Base-by-base conservation (phyloP, 78 protist species). In the Dictyostelium capitatum region DNA sequence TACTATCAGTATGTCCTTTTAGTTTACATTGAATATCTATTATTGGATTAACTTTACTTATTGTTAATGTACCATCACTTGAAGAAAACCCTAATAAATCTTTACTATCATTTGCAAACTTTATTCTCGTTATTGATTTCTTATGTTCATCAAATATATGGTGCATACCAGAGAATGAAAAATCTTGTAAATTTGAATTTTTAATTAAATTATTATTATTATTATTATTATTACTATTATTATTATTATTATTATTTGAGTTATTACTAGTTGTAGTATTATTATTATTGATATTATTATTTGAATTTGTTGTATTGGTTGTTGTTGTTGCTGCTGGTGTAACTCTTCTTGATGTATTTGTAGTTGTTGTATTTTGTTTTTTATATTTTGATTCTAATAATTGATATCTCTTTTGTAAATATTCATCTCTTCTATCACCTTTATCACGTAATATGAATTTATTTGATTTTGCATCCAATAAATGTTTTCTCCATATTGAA, bases 61-160 rank as follows among this genome's bases (percentile, higher is more conserved):
- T 19, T 41, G 64, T 57, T 4, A 85, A 20, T 4, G 50, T 59
- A 50, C 85, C 83, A 64, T 85, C 92, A 6, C 64, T 79, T 17
- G 83, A 75, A 7, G 92, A 85, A 53, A 85, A 85, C 48, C 83
- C 92, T 23, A 85, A 75, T 11, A 85, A 46, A 47, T 85, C 82
- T 73, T 41, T 51, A 64, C 70, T 77, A 75, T 77, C 50, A 64
- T 85, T 85, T 23, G 84, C 92, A 77, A 64, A 85, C 77, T 51
- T 85, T 50, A 85, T 75, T 32, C 92, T 74, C 7, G 81, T 53
- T 6, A 85, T 77, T 4, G 84, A 53, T 65, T 64, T 85, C n/a
- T 85, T 85, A 32, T 85, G 92, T 77, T 62, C 37, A 50, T 43
- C 92, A 85, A 85, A 85, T n/a, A 85, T 77, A 85, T 85, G 92